Base-by-base conservation (phyloP, 495 filamentous ascomycete species). In the Talaromyces liani region DNA sequence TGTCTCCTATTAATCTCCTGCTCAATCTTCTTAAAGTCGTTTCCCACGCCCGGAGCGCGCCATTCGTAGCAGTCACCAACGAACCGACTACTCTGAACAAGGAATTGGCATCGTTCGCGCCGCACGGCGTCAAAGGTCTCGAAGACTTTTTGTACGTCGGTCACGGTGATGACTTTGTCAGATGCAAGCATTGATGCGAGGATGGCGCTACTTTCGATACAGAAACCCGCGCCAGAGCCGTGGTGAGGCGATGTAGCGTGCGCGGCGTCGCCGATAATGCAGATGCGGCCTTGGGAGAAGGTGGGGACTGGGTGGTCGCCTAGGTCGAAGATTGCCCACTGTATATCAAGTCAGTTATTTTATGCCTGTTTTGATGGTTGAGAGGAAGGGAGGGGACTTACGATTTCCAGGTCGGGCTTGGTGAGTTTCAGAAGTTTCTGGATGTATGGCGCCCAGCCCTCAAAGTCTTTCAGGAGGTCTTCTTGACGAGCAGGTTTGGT, bases 261-360 rank as follows among this genome's bases (percentile, higher is more conserved):
- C 2, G 80, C 80, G 2, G 79, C 78, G 51, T 86, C 83, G 0
- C 83, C 83, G 5, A 80, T 75, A 25, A 87, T 61, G 20, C 74
- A 75, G 3, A 84, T 66, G 6, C 72, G 67, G 6, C 75, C 77
- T 10, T 68, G 66, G 58, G 66, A 51, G 63, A 81, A 87, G 2
- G 67, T 64, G 0, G 71, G 66, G 6, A 75, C 70, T 2, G 82
- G 83, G 29, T 79, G 57, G 9, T 80, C 74, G n/a, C 64, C 66
- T 65, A 79, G 79, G 67, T 87, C 84, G 61, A 85, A 87, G 29
- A 87, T 76, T 0, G 74, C 84, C 83, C 83, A 86, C 69, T 82
- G 75, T 79, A 66, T 1, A 31, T 31, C 29, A 31, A 10, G 18
- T 10, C 4, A 24, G 22, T 10, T 7, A 51, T 6, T 49, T 24